Conservation (phyloP, 2,329 filamentous ascomycete species). For the Botrytis deweyae region DNA sequence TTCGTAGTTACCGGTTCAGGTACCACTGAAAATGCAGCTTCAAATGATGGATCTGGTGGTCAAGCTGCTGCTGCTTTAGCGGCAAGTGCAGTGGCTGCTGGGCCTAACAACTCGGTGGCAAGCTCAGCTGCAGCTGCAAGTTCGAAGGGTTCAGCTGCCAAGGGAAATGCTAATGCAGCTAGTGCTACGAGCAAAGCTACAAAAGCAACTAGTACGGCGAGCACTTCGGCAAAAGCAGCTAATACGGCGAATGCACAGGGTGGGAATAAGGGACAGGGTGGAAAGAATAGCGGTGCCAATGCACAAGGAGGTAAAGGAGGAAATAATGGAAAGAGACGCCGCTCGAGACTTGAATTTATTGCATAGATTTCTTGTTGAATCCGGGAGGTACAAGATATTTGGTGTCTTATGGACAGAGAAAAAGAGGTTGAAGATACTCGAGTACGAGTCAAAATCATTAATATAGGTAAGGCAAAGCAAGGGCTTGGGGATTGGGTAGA, state of each 20-base stretch:
- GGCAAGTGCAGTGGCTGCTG: slow-evolving; percentile 38
- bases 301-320: slow-evolving; percentile 12
- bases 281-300: not conserved
- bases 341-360: slow-evolving; percentile 13
- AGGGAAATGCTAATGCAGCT: slow-evolving; percentile 24
- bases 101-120: slow-evolving; percentile 17
- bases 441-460: not conserved
- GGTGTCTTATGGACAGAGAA: no score
- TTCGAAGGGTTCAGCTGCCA: slow-evolving; percentile 38
- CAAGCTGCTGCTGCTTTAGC: slow-evolving; percentile 26
- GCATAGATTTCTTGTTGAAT: not conserved
- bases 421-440: not conserved
- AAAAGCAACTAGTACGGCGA: not conserved
- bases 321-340: slow-evolving; percentile 13
- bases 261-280: not conserved
- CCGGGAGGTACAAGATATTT: not conserved
- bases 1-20: slow-evolving; percentile 42
- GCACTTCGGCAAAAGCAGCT: not conserved
- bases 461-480: not conserved
- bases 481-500: not conserved
- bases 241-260: not conserved
- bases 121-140: slow-evolving; percentile 22
- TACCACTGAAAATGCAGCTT: slow-evolving; percentile 27
- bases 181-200: slow-evolving; percentile 4
- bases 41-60: slow-evolving; percentile 28